A percentile compares a stretch with the other conserved stretches of the same genome.
Evolutionary conservation across 495 filamentous ascomycete species (phyloP).

Genomic region (Xylaria venustula): DNA sequence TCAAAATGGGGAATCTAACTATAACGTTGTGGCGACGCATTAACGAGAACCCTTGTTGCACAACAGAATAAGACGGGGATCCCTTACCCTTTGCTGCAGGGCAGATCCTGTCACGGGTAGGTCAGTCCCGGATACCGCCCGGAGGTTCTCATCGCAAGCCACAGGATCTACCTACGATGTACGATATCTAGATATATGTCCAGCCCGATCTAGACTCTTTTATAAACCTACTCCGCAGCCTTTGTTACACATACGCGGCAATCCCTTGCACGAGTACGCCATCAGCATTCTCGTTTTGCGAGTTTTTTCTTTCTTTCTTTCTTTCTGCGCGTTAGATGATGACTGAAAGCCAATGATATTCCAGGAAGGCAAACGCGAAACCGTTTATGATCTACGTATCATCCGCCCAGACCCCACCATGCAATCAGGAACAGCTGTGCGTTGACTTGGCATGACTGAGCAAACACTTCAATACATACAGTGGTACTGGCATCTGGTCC

Average conservation of each 20-base stretch:
- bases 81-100: slow-evolving; percentile 10
- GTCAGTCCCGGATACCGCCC: slow-evolving; percentile 2
- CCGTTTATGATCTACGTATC: not conserved
- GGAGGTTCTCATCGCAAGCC: slow-evolving; percentile 1
- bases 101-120: slow-evolving; percentile 10
- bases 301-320: too few relatives aligned
- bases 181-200: not conserved
- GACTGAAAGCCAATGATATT: too few relatives aligned
- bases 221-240: slow-evolving; percentile 1
- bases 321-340: too few relatives aligned
- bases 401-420: not conserved
- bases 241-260: not conserved
- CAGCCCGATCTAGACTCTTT: not conserved
- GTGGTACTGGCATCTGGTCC: not conserved
- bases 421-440: not conserved
- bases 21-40: slow-evolving; percentile 4
- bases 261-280: not conserved
- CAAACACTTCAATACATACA: not conserved
- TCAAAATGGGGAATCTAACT: not conserved
- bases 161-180: not conserved
- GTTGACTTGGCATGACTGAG: not conserved
- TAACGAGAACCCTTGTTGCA: slow-evolving; percentile 8
- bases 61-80: slow-evolving; percentile 7
- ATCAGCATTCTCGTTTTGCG: not conserved
- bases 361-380: not conserved